These are phyloP conservation scores for Phycomyces nitens DNA, from an alignment of 192 early-diverging fungal species.

Conservation along the genomic window DNA sequence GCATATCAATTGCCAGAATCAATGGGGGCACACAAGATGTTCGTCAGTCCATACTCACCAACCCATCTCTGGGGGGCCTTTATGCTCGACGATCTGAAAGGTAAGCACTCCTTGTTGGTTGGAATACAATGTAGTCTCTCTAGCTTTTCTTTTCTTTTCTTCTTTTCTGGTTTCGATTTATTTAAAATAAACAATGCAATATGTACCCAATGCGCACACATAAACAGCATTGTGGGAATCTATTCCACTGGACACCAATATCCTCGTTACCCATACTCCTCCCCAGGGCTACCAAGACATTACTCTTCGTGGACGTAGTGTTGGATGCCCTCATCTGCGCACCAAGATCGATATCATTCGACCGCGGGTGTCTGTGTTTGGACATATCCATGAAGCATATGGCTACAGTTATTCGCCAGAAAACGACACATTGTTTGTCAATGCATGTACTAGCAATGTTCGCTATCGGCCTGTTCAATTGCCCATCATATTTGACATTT, in stretches of 20 bases:
- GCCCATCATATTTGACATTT: constrained; percentile 33
- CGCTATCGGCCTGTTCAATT: constrained; percentile 16
- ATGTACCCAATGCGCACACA: background rate
- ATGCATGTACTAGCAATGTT: constrained; percentile 19
- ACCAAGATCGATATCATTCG: constrained; percentile 10
- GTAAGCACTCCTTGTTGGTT: background rate
- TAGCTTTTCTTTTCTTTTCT: too few relatives aligned
- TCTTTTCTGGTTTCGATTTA: too few relatives aligned
- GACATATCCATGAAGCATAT: constrained; percentile 37
- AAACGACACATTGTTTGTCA: constrained; percentile 19
- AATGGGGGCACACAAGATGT: constrained; percentile 18
- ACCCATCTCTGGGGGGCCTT: constrained; percentile 30
- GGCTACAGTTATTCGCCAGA: constrained; percentile 12
- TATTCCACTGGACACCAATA: constrained; percentile 25
- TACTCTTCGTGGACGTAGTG: constrained; percentile 10
- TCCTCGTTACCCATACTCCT: constrained; percentile 32
- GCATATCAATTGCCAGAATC: constrained; percentile 16
- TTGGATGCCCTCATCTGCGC: constrained; percentile 24
- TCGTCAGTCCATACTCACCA: constrained; percentile 26
- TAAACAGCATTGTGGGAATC: constrained; percentile 21
- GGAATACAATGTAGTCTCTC: background rate
- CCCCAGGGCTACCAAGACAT: constrained; percentile 17
- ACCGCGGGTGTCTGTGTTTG: constrained; percentile 30
- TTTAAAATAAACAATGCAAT: too few relatives aligned
- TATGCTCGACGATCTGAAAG: constrained; percentile 21